A percentile compares a stretch with the other conserved stretches of the same genome.
phyloP scores from a whole-genome alignment of 73 alveolate species.

The Halteria grandinella region DNA sequence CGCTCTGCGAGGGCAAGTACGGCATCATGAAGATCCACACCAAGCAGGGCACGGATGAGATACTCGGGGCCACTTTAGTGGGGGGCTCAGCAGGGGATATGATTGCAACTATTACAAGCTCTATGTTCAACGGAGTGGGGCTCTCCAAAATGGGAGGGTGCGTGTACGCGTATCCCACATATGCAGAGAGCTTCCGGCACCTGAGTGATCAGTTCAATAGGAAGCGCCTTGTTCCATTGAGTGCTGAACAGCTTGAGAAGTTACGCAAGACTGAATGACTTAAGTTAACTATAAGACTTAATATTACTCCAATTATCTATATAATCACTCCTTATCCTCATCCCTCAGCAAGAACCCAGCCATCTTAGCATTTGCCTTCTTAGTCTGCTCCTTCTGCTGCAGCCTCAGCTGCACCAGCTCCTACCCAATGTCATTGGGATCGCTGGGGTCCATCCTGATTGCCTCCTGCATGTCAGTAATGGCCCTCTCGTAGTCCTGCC shows the following conservation, averaged over 20 bases:
- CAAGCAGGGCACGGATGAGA: slow-evolving; percentile 70
- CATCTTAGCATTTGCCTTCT: neutral
- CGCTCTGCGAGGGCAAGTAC: slow-evolving; percentile 59
- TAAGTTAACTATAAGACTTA: too few relatives aligned
- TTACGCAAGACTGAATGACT: too few relatives aligned
- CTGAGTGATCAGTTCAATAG: slow-evolving; percentile 50
- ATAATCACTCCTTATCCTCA: too few relatives aligned
- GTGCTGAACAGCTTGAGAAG: too few relatives aligned
- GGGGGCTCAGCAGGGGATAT: slow-evolving; percentile 90
- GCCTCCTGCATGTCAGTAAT: slow-evolving; percentile 23
- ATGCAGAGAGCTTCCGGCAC: slow-evolving; percentile 68
- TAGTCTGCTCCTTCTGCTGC: neutral
- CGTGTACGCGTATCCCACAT: slow-evolving; percentile 74
- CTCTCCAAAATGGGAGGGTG: slow-evolving; percentile 61
- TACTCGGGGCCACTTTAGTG: slow-evolving; percentile 82
- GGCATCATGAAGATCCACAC: slow-evolving; percentile 67
- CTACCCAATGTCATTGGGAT: slow-evolving; percentile 34
- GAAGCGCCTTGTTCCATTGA: too few relatives aligned
- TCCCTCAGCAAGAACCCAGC: slow-evolving; percentile 37
- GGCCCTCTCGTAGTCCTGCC: slow-evolving; percentile 15
- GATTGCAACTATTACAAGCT: slow-evolving; percentile 55
- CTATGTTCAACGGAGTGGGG: slow-evolving; percentile 67
- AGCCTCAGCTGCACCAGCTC: slow-evolving; percentile 8
- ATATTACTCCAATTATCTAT: too few relatives aligned
- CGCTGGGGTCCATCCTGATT: slow-evolving; percentile 42